Percentiles rank a stretch among this genome's conserved stretches.
phyloP scores from a whole-genome alignment of 495 filamentous ascomycete species.

The Penicillium daleae region DNA sequence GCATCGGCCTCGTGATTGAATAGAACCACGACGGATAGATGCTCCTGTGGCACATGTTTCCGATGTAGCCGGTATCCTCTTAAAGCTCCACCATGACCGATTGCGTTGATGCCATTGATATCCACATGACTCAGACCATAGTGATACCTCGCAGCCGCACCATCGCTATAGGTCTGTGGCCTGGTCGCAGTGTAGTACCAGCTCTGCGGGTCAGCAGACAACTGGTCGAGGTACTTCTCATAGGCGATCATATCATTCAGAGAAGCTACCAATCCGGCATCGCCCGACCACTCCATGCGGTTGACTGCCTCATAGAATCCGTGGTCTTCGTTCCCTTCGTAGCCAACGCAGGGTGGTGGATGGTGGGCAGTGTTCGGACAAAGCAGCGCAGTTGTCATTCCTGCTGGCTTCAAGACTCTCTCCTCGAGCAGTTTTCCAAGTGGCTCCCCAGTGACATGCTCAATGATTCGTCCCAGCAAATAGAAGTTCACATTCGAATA shows the following conservation, averaged over 20 bases:
- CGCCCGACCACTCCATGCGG: slow-evolving; percentile 41
- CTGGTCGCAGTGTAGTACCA: slow-evolving; percentile 29
- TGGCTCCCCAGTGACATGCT: slow-evolving; percentile 28
- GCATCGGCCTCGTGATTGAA: slow-evolving; percentile 36
- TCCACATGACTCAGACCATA: slow-evolving; percentile 28
- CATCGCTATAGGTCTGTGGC: slow-evolving; percentile 27
- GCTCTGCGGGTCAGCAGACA: slow-evolving; percentile 26
- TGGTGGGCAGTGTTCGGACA: slow-evolving; percentile 32
- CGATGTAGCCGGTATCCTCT: slow-evolving; percentile 39
- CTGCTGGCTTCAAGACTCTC: slow-evolving; percentile 33
- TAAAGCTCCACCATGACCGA: slow-evolving; percentile 39
- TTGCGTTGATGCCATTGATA: slow-evolving; percentile 20
- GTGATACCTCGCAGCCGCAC: slow-evolving; percentile 27
- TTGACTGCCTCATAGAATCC: slow-evolving; percentile 32
- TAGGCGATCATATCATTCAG: slow-evolving; percentile 42
- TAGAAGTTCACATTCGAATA: slow-evolving; percentile 42
- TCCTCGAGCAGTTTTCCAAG: slow-evolving; percentile 32
- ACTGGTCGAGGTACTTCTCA: slow-evolving; percentile 33
- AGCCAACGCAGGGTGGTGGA: slow-evolving; percentile 37
- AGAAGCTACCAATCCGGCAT: slow-evolving; percentile 40
- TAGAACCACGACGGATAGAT: slow-evolving; percentile 35
- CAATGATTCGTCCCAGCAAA: slow-evolving; percentile 33
- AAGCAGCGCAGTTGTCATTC: slow-evolving; percentile 37
- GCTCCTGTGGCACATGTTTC: slow-evolving; percentile 29
- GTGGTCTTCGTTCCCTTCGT: slow-evolving; percentile 32